A percentile compares a stretch with the other conserved stretches of the same genome.
Evolutionary conservation across 2,329 filamentous ascomycete genomes (phyloP).

Genomic region (Pyrenophora teres): DNA sequence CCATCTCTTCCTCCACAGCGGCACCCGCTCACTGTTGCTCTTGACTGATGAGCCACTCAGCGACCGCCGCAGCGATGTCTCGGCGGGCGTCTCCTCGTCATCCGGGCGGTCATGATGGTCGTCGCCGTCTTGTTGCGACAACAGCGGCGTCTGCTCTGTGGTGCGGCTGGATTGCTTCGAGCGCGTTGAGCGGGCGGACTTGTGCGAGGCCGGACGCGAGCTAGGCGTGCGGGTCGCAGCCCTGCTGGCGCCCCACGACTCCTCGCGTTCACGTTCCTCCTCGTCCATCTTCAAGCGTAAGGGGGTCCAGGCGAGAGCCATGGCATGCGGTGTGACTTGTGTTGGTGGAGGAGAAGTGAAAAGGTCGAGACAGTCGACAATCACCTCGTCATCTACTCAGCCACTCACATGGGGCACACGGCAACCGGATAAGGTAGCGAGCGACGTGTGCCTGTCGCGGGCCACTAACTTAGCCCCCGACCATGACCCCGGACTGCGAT

Average conservation of each 20-base stretch:
- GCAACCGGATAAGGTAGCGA: slow-evolving; percentile 2
- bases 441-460: slow-evolving; percentile 12
- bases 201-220: slow-evolving; percentile 46
- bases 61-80: slow-evolving; percentile 44
- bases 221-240: slow-evolving; percentile 39
- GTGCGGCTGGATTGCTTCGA: slow-evolving; percentile 40
- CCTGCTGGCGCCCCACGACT: slow-evolving; percentile 42
- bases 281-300: slow-evolving; percentile 12
- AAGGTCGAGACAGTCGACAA: not conserved
- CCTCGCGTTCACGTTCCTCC: slow-evolving; percentile 33
- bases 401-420: slow-evolving; percentile 11
- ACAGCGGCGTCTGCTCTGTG: slow-evolving; percentile 49
- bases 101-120: slow-evolving; percentile 30
- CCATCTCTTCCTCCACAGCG: slow-evolving; percentile 63
- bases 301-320: slow-evolving; percentile 15
- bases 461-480: slow-evolving; percentile 6
- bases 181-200: slow-evolving; percentile 41
- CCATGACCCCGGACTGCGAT: slow-evolving; percentile 6
- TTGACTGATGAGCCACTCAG: slow-evolving; percentile 32
- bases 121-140: slow-evolving; percentile 35
- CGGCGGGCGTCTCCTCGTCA: slow-evolving; percentile 35
- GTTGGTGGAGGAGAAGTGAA: slow-evolving; percentile 5
- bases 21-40: slow-evolving; percentile 27
- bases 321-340: slow-evolving; percentile 2
- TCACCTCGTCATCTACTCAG: slow-evolving; percentile 25